phyloP scores from a whole-genome alignment of 164 flowering plant genomes.

The Annona squamosa region DNA sequence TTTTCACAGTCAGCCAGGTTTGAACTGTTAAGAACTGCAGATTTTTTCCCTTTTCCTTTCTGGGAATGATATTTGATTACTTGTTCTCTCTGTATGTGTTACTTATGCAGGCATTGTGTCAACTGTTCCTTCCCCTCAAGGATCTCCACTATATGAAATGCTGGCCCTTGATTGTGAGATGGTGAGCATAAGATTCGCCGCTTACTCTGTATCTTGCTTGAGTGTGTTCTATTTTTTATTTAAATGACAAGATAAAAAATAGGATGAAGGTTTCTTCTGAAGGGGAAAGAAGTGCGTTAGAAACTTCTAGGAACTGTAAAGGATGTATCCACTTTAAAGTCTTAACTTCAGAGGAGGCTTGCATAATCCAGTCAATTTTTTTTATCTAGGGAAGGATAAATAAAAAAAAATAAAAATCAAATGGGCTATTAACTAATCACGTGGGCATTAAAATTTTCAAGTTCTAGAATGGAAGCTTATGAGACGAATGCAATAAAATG shows the following conservation, averaged over 20 bases:
- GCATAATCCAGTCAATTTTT: background rate
- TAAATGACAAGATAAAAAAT: background rate
- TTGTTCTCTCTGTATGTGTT: background rate
- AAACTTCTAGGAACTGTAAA: background rate
- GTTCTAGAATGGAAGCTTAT: background rate
- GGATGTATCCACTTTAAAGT: background rate
- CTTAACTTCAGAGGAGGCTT: background rate
- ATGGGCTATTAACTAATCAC: background rate
- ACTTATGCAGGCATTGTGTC: constrained; percentile 53
- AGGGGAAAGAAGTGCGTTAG: background rate
- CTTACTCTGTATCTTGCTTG: background rate
- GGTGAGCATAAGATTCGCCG: constrained; percentile 39
- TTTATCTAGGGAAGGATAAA: background rate
- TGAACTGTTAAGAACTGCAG: background rate
- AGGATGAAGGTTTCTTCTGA: background rate
- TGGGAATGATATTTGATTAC: background rate
- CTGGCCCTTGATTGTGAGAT: constrained; percentile 96
- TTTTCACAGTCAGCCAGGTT: constrained; percentile 46
- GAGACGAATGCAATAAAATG: background rate
- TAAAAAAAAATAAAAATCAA: no score
- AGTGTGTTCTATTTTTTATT: background rate
- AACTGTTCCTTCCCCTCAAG: constrained; percentile 67
- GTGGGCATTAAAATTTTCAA: background rate
- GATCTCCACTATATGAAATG: constrained; percentile 49
- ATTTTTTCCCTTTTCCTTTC: background rate